Evolutionary conservation across 768 basidiomycete genomes (phyloP), one percentile per base, ranked within the genome.

Genomic region (Kwoniella pini): DNA sequence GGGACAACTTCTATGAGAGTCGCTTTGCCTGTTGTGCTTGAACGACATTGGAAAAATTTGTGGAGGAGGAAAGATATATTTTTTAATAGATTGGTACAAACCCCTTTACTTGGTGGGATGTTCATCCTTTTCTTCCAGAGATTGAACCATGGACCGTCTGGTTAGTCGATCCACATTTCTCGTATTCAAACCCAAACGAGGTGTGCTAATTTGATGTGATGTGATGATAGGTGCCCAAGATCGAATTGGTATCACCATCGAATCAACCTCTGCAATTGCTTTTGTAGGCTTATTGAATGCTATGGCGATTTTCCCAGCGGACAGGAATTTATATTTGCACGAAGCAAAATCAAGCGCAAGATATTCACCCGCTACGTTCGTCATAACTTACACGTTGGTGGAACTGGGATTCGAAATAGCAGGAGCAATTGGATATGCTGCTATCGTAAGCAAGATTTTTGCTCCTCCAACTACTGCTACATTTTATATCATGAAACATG

Each of bases 281-380:
- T 82, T 80, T 58, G 75, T 80, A 46, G 80, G 81, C 3, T 68
- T 80, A 13, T 63, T 80, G 4, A 74, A 74, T 36, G 77, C 76
- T 21, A 72, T 80, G 58, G 73, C 81, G 6, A 76, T 82, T 60
- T 83, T 80, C 67, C 82, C 82, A 0, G 71, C 72, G 21, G 83
- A 83, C 49, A 75, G 79, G 46, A 75, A 80, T 26, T 62, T 82
- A 4, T 83, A 81, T 67, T 75, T 80, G 57, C 80, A 83, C 67
- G 82, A 83, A 63, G 79, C 75, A 49, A 68, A 71, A 17, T 78
- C 77, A 21, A 78, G 76, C 13, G 82, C 81, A 0, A 68, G 76
- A 4, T 82, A 83, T 59, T 79, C 77, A 0, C 66, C 78, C 1
- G 69, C 77, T 4, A 80, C 82, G 0, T 82, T 83, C 51, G 46